Evolutionary conservation across 805 yeast species (phyloP), one percentile per base, ranked within the genome.

Genomic region (Scheffersomyces spartinae): DNA sequence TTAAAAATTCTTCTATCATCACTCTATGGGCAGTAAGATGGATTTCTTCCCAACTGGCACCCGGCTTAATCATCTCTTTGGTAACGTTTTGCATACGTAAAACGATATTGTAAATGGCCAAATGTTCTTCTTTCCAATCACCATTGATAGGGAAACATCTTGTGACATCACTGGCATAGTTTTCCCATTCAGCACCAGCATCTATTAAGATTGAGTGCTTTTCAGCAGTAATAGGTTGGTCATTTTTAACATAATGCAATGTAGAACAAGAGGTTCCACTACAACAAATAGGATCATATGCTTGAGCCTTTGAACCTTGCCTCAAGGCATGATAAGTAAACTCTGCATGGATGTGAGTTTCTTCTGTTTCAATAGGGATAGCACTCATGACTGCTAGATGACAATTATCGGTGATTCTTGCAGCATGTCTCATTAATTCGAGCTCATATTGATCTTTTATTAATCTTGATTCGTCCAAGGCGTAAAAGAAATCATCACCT

Each of bases 131-230:
- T 6, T 86, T 71, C 85, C 95, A 88, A 28, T 76, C 74, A 5
- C 98, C 98, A 34, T 63, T 68, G 28, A 84, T 73, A 15, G 98
- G 98, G 70, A 85, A 88, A 46, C 93, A 81, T 47, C 98, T 70
- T 9, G 98, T 91, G 21, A 91, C 95, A 48, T 88, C 98, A 22
- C 84, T 65, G 3, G 95, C 86, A 51, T 88, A 88, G 48, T 83
- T 74, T 36, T 71, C 70, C 95, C 96, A 88, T 53, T 88, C 97
- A 3, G 95, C 94, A 29, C 98, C 98, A 6, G 97, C 96, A 56
- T 88, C 98, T 27, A 88, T 76, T 33, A 88, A 65, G 8, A 88
- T 66, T 5, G 86, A 67, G 24, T 68, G 71, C 42, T 72, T 74
- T 11, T 66, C 68, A 3, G 64, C 55, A 6, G 34, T 32, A 9